Evolutionary conservation across 257 asterid genomes (phyloP).

Genomic region (Solanum verrucosum): DNA sequence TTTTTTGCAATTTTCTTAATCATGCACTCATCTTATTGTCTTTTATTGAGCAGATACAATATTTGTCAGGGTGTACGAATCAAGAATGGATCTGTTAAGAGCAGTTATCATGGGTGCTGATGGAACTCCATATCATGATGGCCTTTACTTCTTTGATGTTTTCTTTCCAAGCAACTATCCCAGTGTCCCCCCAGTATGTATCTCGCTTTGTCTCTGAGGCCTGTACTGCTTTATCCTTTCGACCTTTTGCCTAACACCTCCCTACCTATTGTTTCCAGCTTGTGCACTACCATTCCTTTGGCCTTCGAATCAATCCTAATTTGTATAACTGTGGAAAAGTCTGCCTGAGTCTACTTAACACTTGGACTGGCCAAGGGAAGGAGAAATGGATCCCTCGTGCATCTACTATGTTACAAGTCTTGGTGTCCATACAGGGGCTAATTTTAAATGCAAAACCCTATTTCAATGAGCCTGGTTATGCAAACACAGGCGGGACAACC

Average conservation of each 20-base stretch:
- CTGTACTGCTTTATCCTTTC: background rate
- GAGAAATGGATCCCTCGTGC: conserved; percentile 76
- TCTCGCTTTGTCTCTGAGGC: background rate
- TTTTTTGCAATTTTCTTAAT: background rate
- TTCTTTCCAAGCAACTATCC: conserved; percentile 75
- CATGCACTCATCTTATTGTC: background rate
- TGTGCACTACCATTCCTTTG: conserved; percentile 84
- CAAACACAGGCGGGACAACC: conserved; percentile 26
- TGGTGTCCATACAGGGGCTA: conserved; percentile 94
- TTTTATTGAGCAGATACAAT: conserved; percentile 46
- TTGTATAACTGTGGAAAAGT: conserved; percentile 79
- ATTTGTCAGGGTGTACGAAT: conserved; percentile 78
- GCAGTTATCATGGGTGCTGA: conserved; percentile 92
- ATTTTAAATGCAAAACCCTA: conserved; percentile 84
- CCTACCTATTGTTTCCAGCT: conserved; percentile 32
- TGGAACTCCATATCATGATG: conserved; percentile 98
- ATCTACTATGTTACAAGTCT: conserved; percentile 82
- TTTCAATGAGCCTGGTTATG: conserved; percentile 90
- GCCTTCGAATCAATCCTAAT: conserved; percentile 89
- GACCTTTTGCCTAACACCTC: background rate
- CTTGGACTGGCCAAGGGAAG: conserved; percentile 67
- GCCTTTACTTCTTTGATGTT: conserved; percentile 92
- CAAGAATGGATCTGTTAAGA: conserved; percentile 89
- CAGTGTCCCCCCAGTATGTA: conserved; percentile 75
- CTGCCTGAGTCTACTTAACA: conserved; percentile 89